Base-by-base conservation (phyloP, 495 filamentous ascomycete genomes). In the Aspergillus sclerotiicarbonarius region DNA sequence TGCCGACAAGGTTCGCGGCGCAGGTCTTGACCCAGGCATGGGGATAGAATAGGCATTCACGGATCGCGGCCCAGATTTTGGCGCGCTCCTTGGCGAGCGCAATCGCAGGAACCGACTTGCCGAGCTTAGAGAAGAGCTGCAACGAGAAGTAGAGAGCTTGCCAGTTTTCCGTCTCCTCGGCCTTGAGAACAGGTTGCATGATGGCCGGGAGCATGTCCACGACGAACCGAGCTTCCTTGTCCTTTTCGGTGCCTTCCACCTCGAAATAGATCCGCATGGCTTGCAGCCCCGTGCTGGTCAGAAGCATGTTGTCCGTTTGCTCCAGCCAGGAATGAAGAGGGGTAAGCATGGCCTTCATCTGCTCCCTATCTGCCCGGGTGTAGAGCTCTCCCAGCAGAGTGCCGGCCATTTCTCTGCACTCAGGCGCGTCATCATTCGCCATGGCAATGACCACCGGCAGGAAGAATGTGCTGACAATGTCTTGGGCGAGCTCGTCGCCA, bases 251-350 rank as follows among this genome's bases (percentile, higher is more conserved):
- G 45, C 80, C 83, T 25, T 84, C 78, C 2, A 79, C 80, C 50
- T 96, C 90, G 60, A 95, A 88, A 71, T 89, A 96, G 7, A 96
- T 82, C 3, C 84, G 82, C 75, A 91, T 96, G 15, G 85, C 81
- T 63, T 92, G 92, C 35, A 97, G 69, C 1, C 88, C 89, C 10
- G 89, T 83, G 51, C 85, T 87, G 51, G 84, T 68, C 15, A 96
- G 80, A 5, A 87, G 76, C 51, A 82, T 61, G 57, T 95, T 90
- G 12, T 85, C 83, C 9, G 82, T 80, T 60, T 92, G 84, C 52
- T 82, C 82, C 30, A 91, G 66, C 92, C 92, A 98, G n/a, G 82
- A 80, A 52, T 82, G 83, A 49, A 96, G 71, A 31, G 90, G 79
- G 2, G 73, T 75, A 47, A 91, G 63, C 61, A 95, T 91, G 31